Evolutionary conservation across 1,284 basidiomycete genomes (phyloP), one percentile per base, ranked within the genome.

Genomic region (Malassezia sp.): DNA sequence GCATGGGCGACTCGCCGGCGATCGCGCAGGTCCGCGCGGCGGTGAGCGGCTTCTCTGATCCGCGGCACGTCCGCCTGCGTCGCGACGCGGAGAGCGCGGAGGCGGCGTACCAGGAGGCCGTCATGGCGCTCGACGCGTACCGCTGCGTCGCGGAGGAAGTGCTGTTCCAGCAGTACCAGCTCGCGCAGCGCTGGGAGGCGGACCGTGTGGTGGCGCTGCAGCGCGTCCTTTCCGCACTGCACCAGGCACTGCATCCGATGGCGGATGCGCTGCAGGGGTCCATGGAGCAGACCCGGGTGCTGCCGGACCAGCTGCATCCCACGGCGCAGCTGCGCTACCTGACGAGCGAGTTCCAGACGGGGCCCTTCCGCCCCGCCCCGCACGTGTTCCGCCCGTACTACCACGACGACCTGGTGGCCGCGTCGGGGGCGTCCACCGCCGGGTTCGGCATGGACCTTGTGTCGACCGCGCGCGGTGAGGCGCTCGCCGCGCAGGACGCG

Each of bases 381-480:
- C 45, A 59, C 22, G 59, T 63, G 31, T 69, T 67, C 41, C 57
- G 61, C 18, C 60, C 64, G 2, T 69, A 64, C 45, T 67, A 69
- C 45, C 64, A 69, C 45, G 63, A 67, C 42, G 66, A 69, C 35
- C 49, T 54, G 38, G 52, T 49, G 14, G 38, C 52, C 7, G 49
- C 60, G 12, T 52, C 57, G 11, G 61, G 58, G 33, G 35, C 44
- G 2, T 46, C 18, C 14, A 56, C 49, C 12, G 60, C 52, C n/a
- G 63, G 62, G 10, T 69, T 69, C 28, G 66, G 66, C 15, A 54
- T 67, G 37, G 56, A 67, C 46, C 44, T 69, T 35, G 42, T 52
- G 11, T 48, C 54, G 3, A 58, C 54, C 1, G 55, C 54, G 23
- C 49, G 59, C 17, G 40, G 57, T 8, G 60, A 60, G 14, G 52